These are phyloP conservation scores for Blastobotrys illinoisensis DNA, from an alignment of 1,139 yeast species.

Conservation along the genomic window DNA sequence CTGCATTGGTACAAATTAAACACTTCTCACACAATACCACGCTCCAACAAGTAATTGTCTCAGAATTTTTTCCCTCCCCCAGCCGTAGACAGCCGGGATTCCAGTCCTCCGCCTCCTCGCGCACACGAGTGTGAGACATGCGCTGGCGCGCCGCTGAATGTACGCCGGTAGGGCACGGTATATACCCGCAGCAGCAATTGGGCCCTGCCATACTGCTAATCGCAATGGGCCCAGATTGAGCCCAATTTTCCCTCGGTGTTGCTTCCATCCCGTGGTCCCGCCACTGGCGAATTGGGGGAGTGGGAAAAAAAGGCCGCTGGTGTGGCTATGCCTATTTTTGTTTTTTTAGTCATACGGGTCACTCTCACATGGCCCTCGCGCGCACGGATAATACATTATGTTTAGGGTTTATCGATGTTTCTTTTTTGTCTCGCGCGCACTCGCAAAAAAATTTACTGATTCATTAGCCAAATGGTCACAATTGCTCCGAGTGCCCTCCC, in stretches of 20 bases:
- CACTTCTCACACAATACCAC: not conserved
- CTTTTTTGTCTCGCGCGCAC: not conserved
- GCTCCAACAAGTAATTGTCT: not conserved
- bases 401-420: not conserved
- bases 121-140: not conserved
- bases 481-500: not conserved
- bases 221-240: not conserved
- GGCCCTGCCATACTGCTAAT: not conserved
- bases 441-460: not conserved
- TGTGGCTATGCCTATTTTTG: not conserved
- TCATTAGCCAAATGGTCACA: not conserved
- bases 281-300: too few relatives aligned
- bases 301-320: not conserved
- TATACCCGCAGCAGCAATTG: not conserved
- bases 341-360: not conserved
- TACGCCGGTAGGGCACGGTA: not conserved
- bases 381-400: not conserved
- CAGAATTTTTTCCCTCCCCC: not conserved
- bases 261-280: not conserved
- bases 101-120: not conserved
- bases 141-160: not conserved
- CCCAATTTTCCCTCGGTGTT: not conserved
- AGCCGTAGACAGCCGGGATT: not conserved
- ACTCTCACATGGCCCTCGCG: conserved; percentile 1
- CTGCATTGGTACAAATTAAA: not conserved